These are phyloP conservation scores for Lasiodiplodia sp. DNA, from an alignment of 2,329 filamentous ascomycete species.

Conservation along the genomic window DNA sequence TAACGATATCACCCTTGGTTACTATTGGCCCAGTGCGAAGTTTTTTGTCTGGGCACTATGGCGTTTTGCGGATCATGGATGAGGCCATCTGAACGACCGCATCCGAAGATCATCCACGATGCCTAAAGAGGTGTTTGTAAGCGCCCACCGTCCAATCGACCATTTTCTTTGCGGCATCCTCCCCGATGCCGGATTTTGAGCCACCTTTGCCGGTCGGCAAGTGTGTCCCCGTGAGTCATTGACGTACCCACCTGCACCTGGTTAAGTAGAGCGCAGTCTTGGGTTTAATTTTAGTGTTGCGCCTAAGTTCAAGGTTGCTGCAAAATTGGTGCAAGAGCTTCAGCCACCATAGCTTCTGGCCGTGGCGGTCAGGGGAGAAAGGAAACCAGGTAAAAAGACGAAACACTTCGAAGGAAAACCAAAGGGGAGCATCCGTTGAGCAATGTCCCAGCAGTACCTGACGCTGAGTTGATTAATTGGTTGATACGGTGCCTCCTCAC, in stretches of 20 bases:
- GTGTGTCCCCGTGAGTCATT: background rate
- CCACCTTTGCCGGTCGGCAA: background rate
- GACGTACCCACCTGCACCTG: background rate
- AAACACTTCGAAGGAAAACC: too few relatives aligned
- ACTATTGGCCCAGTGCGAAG: constrained; percentile 4
- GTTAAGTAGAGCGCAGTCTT: background rate
- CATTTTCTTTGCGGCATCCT: background rate
- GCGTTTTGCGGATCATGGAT: constrained; percentile 1
- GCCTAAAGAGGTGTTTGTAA: background rate
- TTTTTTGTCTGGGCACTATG: background rate
- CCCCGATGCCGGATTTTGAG: background rate
- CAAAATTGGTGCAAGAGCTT: background rate
- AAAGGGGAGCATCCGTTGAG: too few relatives aligned
- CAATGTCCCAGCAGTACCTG: too few relatives aligned
- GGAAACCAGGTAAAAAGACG: too few relatives aligned
- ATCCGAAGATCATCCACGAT: background rate
- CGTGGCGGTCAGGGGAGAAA: too few relatives aligned
- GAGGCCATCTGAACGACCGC: background rate
- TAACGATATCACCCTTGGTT: background rate
- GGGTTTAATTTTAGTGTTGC: background rate
- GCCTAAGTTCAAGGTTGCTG: background rate
- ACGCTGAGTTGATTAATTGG: too few relatives aligned
- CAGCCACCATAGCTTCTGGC: constrained; percentile 11
- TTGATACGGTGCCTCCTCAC: too few relatives aligned
- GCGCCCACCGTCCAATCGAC: background rate